Percentiles rank a stretch among this genome's conserved stretches.
Evolutionary conservation across 805 yeast genomes (phyloP).

Genomic region (Spencermartinsiella europaea): DNA sequence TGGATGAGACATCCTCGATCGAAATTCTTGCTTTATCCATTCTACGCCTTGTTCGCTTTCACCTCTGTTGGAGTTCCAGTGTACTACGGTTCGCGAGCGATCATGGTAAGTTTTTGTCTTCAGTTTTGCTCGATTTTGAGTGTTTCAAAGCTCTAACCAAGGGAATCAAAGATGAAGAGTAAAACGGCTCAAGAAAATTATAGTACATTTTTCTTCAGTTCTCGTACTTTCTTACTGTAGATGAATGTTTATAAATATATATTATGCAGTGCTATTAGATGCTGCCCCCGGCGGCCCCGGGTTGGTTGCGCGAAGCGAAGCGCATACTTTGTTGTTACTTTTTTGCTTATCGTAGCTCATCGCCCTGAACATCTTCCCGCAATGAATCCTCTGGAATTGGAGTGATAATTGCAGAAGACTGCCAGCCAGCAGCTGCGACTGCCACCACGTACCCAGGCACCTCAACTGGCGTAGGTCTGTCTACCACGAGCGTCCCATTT

Average conservation of each 20-base stretch:
- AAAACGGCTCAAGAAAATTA: background rate
- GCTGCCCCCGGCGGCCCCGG: no score
- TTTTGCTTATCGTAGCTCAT: background rate
- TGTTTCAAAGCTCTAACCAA: background rate
- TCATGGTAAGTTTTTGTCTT: conserved; percentile 21
- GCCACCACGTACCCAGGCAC: conserved; percentile 42
- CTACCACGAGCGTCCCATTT: conserved; percentile 21
- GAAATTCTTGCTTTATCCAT: conserved; percentile 69
- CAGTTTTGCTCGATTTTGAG: no score
- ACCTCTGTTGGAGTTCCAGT: conserved; percentile 58
- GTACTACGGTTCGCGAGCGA: conserved; percentile 68
- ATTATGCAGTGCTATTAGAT: background rate
- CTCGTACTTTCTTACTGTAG: background rate
- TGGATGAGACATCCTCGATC: conserved; percentile 57
- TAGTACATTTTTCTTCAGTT: background rate
- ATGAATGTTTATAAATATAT: background rate
- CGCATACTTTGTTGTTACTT: background rate
- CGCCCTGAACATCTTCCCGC: background rate
- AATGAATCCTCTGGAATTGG: background rate
- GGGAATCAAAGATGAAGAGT: conserved; percentile 4
- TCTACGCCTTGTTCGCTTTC: conserved; percentile 66
- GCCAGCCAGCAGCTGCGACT: conserved; percentile 78
- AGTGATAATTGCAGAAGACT: conserved; percentile 56
- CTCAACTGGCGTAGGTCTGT: conserved; percentile 40
- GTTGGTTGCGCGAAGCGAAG: no score